phyloP scores from a whole-genome alignment of 2,329 filamentous ascomycete species.

The Exophiala bonariae region DNA sequence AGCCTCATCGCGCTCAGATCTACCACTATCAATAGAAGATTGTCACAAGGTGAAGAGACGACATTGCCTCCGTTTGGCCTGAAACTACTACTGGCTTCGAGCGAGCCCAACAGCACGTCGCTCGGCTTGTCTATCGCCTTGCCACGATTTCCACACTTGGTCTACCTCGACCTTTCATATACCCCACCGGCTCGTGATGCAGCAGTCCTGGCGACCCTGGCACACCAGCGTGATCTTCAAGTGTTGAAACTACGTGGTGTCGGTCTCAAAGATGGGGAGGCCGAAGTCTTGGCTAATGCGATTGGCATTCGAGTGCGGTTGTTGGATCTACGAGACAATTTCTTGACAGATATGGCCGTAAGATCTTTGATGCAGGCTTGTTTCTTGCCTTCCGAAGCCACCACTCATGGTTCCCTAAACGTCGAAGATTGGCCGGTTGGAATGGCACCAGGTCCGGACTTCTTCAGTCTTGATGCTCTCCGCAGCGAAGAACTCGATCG shows the following conservation, averaged over 20 bases:
- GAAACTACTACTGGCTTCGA: conserved; percentile 57
- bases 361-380: conserved; percentile 53
- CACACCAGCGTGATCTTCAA: conserved; percentile 51
- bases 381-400: conserved; percentile 36
- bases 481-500: conserved; percentile 52
- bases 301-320: conserved; percentile 55
- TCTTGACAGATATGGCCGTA: conserved; percentile 57
- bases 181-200: conserved; percentile 51
- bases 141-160: conserved; percentile 52
- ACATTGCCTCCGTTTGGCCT: conserved; percentile 43
- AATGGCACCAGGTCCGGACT: conserved; percentile 37
- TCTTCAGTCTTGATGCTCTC: conserved; percentile 40
- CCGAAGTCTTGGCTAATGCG: conserved; percentile 52
- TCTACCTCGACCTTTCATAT: conserved; percentile 60
- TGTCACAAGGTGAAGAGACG: conserved; percentile 15
- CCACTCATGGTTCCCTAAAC: conserved; percentile 27
- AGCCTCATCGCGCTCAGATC: conserved; percentile 52
- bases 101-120: conserved; percentile 60
- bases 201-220: conserved; percentile 49
- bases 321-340: conserved; percentile 59
- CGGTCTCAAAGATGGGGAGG: conserved; percentile 53
- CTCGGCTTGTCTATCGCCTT: conserved; percentile 53
- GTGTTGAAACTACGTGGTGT: conserved; percentile 58
- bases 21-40: conserved; percentile 20
- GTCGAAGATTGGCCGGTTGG: conserved; percentile 33